Conservation (phyloP, 305 asterid genomes). For the Withania somnifera region DNA sequence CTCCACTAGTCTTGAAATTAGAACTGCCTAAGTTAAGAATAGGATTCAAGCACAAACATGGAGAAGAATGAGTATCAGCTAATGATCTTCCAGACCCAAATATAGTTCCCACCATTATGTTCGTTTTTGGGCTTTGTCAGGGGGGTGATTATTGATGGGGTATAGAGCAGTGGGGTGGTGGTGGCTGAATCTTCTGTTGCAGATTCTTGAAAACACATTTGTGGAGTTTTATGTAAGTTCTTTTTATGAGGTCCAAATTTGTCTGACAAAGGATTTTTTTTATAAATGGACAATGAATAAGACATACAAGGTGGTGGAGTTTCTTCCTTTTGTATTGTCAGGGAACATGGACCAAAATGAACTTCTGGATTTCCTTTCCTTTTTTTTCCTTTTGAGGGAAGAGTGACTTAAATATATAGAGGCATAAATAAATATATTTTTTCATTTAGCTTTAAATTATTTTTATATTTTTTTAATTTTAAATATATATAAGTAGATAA, state of each 20-base stretch:
- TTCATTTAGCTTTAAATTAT: too few species aligned
- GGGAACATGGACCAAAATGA: too few species aligned
- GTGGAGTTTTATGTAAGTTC: neutral
- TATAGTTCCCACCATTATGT: slow-evolving; percentile 31
- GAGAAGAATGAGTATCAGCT: slow-evolving; percentile 18
- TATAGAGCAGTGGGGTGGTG: too few species aligned
- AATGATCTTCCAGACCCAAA: slow-evolving; percentile 14
- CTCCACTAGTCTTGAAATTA: slow-evolving; percentile 7
- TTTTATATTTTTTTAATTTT: too few species aligned
- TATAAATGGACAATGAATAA: neutral
- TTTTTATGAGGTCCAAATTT: slow-evolving; percentile 17
- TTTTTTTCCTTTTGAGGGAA: too few species aligned
- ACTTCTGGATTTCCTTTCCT: too few species aligned
- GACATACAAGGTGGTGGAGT: neutral
- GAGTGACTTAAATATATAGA: too few species aligned
- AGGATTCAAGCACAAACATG: slow-evolving; percentile 27
- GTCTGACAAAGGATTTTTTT: neutral
- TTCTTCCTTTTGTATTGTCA: too few species aligned
- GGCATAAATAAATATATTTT: too few species aligned
- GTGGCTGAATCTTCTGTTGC: neutral
- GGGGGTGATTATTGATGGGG: neutral
- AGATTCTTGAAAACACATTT: neutral
- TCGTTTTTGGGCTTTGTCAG: too few species aligned
- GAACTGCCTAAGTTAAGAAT: slow-evolving; percentile 11
- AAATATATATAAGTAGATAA: too few species aligned